Base-by-base conservation (phyloP, 75 land plant species). In the Chamaecyparis obtusa region DNA sequence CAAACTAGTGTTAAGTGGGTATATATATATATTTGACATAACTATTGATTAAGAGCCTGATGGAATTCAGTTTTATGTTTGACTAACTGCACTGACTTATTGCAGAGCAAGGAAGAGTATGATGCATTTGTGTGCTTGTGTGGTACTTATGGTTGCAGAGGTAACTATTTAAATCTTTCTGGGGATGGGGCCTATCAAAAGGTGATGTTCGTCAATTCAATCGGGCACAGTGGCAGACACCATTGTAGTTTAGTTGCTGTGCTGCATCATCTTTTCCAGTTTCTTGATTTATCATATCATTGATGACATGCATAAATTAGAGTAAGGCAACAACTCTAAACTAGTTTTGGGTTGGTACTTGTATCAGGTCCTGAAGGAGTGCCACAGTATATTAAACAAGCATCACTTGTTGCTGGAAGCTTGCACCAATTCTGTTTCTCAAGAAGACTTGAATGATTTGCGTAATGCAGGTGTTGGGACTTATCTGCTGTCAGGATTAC, bases 51-150 rank as follows among this genome's bases (percentile, higher is more conserved):
- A n/a, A 10, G 36, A 36, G 21, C 16, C 64, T 39, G 46, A 9
- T 46, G 54, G 48, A 85, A 51, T 19, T 35, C 27, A 41, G 46
- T 76, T 5, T 77, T 79, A 77, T 51, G 5, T 48, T 46, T 64
- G 36, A 21, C 36, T 74, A 11, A 46, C n/a, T 39, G 49, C 14
- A 5, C 11, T 19, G 9, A 36, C 32, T 86, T 85, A 79, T 64
- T 86, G 71, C 92, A 98, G 99, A 98, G 99, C 86, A 96, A 98
- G 90, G 99, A 98, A 88, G 99, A 98, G 92, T 94, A 96, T 84
- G 97, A 98, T 84, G 93, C 91, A 46, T 95, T 99, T 87, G 95
- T 98, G 78, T 98, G 99, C 87, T 87, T 98, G 30, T 98, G 99
- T 89, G 99, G 99, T 33, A 98, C 94, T 75, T 99, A 94, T 87